Base-by-base conservation (phyloP, 2,329 filamentous ascomycete genomes). In the Verticillium klebahnii region DNA sequence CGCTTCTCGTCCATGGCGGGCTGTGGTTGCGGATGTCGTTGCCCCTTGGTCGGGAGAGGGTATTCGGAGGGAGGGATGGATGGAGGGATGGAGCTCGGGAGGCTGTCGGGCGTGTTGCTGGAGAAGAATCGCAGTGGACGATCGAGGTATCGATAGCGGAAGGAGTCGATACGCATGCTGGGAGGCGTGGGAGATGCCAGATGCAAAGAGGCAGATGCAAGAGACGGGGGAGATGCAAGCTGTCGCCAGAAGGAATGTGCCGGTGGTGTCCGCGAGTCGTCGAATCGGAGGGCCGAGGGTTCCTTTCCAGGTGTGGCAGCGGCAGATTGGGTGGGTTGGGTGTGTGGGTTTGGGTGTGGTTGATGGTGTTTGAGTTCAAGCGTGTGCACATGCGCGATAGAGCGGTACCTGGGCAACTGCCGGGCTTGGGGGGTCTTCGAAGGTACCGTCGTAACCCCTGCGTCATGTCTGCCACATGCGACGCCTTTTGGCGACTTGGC, bases 1-100 rank as follows among this genome's bases (percentile, higher is more conserved):
- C n/a, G 61, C 60, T 66, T 66, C 63, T 63, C 64, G 40, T 66
- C 64, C 64, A 66, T 66, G 25, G 57, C 54, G 32, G 19, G 23
- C 14, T 11, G 40, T 5, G 40, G 40, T 2, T 9, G 40, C 40
- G 40, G 23, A 2, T 8, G 40, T 12, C 6, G 32, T 15, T 23
- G 37, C 45, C 19, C 36, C 14, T 50, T 50, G 19, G n/a, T 50
- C 19, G 45, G 3, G 15, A 45, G 45, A n/a, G 19, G 19, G 39
- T n/a, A 45, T n/a, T 17, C 29, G 29, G 29, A 29, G 34, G 34
- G 19, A 8, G n/a, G 19, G 2, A 23, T n/a, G 45, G 11, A 5
- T 19, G 45, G n/a, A 50, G 45, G 45, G 45, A 50, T 50, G 45
- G 45, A n/a, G n/a, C 17, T 23, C 19, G 45, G 19, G n/a, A 50